Percentiles rank a stretch among this genome's conserved stretches.
Conservation (phyloP, 2,329 filamentous ascomycete species). For the Aspergillus sp. region DNA sequence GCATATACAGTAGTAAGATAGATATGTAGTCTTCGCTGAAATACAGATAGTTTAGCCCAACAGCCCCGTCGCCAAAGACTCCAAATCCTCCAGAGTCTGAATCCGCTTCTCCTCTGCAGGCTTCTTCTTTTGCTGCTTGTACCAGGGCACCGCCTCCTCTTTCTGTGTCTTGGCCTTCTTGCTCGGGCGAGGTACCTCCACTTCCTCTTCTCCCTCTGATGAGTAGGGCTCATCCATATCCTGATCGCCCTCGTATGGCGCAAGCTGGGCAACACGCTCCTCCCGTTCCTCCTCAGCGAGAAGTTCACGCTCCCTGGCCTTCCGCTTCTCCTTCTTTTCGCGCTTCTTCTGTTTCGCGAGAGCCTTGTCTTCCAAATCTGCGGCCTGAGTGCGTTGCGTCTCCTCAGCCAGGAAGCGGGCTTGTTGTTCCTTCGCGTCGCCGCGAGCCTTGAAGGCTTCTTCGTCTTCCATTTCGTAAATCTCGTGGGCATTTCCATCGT, state of each 20-base stretch:
- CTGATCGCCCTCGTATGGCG: constrained; percentile 33
- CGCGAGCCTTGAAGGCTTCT: constrained; percentile 74
- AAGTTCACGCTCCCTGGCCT: constrained; percentile 44
- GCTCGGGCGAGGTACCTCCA: constrained; percentile 34
- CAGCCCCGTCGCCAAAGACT: constrained; percentile 51
- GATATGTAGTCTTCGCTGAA: constrained; percentile 5
- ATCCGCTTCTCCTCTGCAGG: constrained; percentile 31
- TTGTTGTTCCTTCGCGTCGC: constrained; percentile 76
- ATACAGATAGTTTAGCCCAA: constrained; percentile 34
- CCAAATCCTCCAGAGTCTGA: constrained; percentile 53
- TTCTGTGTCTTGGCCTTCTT: constrained; percentile 47
- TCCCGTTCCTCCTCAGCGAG: constrained; percentile 33
- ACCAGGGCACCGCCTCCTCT: constrained; percentile 31
- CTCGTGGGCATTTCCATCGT: constrained; percentile 82
- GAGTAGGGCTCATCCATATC: constrained; percentile 23
- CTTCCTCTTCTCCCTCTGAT: constrained; percentile 30
- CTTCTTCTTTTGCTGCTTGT: constrained; percentile 35
- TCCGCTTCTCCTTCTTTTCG: constrained; percentile 53
- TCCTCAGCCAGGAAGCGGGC: constrained; percentile 79
- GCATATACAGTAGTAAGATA: constrained; percentile 3
- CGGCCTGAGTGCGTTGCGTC: constrained; percentile 69
- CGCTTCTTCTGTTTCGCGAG: constrained; percentile 73
- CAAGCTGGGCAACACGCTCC: constrained; percentile 37
- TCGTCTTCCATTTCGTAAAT: constrained; percentile 89
- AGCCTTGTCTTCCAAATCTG: constrained; percentile 82